Evolutionary conservation across 2,329 filamentous ascomycete species (phyloP), one percentile per base, ranked within the genome.

Genomic region (Fusarium brachygibbosum): DNA sequence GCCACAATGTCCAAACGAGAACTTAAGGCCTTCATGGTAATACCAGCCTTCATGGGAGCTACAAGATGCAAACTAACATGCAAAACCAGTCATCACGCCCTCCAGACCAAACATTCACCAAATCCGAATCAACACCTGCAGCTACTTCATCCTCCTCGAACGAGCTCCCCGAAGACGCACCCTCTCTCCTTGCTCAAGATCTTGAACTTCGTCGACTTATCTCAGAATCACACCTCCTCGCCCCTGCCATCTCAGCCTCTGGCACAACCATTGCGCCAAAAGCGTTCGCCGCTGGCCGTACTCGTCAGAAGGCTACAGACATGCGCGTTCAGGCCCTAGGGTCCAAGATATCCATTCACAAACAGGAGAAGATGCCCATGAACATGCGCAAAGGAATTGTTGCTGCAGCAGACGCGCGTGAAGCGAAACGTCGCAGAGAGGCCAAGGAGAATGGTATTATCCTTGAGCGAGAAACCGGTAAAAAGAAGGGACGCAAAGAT

Each of bases 361-460:
- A 85, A 58, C 94, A 97, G 80, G 87, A 90, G 61, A 94, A 91
- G 73, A 97, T 98, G 93, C 95, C 96, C 19, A 92, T 97, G 86
- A 82, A 89, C 41, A 91, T 95, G 76, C 88, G 94, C 62, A 93
- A 92, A 80, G 94, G 95, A n/a, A 98, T 98, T 63, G 82, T 83
- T 17, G 86, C 87, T 2, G 93, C 94, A 53, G 87, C 87, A 23
- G 83, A 78, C 3, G 80, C 83, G 29, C 88, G 87, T 62, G 94
- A 98, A 78, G 82, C 86, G 14, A 91, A 87, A 82, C 83, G 95
- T 52, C 84, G 95, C 37, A 85, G 84, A 40, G 93, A 97, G 78
- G 96, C 96, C 3, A 88, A 86, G 75, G 95, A 98, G 84, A 97
- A 95, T 74, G 96, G 95, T 8, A 90, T 98, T 72, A 89, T 98